These are phyloP conservation scores for Phytophthora litchii DNA, from an alignment of 352 stramenopile species.

Conservation along the genomic window DNA sequence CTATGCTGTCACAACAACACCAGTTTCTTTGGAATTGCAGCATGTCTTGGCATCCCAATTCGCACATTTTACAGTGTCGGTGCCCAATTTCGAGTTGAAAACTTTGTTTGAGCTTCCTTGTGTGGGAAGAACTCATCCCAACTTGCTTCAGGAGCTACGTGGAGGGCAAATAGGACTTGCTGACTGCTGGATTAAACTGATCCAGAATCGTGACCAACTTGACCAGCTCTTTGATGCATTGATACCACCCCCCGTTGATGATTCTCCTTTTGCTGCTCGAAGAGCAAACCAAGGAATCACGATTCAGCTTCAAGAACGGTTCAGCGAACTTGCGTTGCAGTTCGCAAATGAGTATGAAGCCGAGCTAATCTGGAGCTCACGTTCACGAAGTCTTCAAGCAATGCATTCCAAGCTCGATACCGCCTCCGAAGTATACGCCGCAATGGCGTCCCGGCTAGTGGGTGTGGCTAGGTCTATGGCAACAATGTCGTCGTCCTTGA, in stretches of 20 bases:
- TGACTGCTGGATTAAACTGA: constrained; percentile 22
- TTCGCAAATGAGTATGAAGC: constrained; percentile 22
- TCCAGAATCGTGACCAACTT: constrained; percentile 11
- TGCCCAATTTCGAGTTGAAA: constrained; percentile 16
- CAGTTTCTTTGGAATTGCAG: constrained; percentile 15
- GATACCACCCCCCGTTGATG: constrained; percentile 8
- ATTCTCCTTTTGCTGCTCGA: constrained; percentile 25
- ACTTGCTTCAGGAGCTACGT: constrained; percentile 26
- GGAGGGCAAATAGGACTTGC: constrained; percentile 12
- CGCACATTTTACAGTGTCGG: constrained; percentile 28
- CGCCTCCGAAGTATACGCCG: background rate
- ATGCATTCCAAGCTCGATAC: constrained; percentile 7
- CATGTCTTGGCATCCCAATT: constrained; percentile 30
- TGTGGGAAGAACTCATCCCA: constrained; percentile 5
- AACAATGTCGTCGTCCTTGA: constrained; percentile 20
- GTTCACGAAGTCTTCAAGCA: constrained; percentile 3
- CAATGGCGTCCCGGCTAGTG: constrained; percentile 15
- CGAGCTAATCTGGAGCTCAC: constrained; percentile 17
- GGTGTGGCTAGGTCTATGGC: constrained; percentile 26
- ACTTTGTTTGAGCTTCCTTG: constrained; percentile 8
- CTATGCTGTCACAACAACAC: constrained; percentile 41
- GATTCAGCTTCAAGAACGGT: constrained; percentile 25
- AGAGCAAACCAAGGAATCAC: constrained; percentile 4
- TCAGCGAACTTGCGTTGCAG: constrained; percentile 20
- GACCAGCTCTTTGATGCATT: constrained; percentile 8